Evolutionary conservation across 23 red algal genomes (phyloP).

Genomic region (Gracilaria gracilis): DNA sequence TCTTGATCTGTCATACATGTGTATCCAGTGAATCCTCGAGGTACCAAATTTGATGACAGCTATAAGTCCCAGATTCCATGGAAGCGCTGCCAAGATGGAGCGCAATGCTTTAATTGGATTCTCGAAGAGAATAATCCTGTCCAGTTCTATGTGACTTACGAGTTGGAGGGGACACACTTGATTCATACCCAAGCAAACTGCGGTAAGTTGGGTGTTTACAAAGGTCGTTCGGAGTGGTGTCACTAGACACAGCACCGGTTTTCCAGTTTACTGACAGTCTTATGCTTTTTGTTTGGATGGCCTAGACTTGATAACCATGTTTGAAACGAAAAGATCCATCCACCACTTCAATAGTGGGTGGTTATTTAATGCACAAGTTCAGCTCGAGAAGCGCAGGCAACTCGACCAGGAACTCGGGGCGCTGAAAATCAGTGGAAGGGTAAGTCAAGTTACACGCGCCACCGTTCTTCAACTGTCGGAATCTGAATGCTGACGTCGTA

Average conservation of each 20-base stretch:
- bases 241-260: not conserved
- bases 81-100: slow-evolving; percentile 3
- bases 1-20: too few species aligned
- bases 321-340: slow-evolving; percentile 31
- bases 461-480: too few species aligned
- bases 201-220: slow-evolving; percentile 13
- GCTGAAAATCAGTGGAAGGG: slow-evolving; percentile 23
- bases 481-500: too few species aligned
- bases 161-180: slow-evolving; percentile 22
- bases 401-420: slow-evolving; percentile 23
- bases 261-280: not conserved
- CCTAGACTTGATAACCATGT: slow-evolving; percentile 24
- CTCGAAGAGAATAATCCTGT: slow-evolving; percentile 35
- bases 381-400: slow-evolving; percentile 7
- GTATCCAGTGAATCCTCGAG: slow-evolving; percentile 30
- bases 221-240: too few species aligned
- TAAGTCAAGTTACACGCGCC: not conserved
- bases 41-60: not conserved
- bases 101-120: slow-evolving; percentile 24
- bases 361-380: slow-evolving; percentile 38
- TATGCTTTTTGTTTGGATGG: not conserved
- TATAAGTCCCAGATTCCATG: slow-evolving; percentile 39
- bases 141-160: slow-evolving; percentile 34
- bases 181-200: not conserved
- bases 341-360: slow-evolving; percentile 47